These are phyloP conservation scores for Cercophora newfieldiana DNA, from an alignment of 495 filamentous ascomycete genomes.

Conservation along the genomic window DNA sequence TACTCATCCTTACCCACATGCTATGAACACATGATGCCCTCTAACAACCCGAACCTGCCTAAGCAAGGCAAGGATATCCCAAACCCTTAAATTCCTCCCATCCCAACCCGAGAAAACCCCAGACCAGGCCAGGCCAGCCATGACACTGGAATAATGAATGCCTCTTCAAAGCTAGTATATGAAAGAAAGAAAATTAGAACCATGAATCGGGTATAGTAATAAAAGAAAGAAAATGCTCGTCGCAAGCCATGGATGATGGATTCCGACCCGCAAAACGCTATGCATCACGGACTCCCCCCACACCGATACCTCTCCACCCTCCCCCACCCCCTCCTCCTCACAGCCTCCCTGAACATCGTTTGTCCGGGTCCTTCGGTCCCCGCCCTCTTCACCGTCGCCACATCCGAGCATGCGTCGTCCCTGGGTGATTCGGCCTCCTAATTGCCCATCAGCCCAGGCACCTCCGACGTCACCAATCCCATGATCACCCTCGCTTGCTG, in stretches of 20 bases:
- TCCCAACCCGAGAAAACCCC: not conserved
- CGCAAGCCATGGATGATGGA: not conserved
- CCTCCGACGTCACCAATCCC: conserved; percentile 46
- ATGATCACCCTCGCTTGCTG: conserved; percentile 50
- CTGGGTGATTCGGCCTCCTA: conserved; percentile 2
- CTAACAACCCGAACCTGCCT: no score
- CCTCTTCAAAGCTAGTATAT: no score
- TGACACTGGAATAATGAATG: not conserved
- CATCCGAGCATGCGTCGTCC: not conserved
- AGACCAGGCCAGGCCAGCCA: not conserved
- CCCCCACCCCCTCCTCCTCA: not conserved
- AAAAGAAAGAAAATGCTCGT: not conserved
- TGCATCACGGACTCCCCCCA: not conserved
- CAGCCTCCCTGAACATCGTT: not conserved
- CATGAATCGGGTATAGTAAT: conserved; percentile 4
- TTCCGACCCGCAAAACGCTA: not conserved
- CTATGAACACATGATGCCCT: no score
- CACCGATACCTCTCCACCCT: conserved; percentile 9
- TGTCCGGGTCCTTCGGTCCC: not conserved
- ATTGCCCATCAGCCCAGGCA: conserved; percentile 37
- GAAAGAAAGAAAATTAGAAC: not conserved
- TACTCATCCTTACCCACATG: no score
- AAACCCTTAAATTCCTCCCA: not conserved
- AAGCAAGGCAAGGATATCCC: not conserved
- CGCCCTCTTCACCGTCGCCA: not conserved